Conservation (phyloP, 805 yeast genomes). For the Cyberlindnera subsufficiens region DNA sequence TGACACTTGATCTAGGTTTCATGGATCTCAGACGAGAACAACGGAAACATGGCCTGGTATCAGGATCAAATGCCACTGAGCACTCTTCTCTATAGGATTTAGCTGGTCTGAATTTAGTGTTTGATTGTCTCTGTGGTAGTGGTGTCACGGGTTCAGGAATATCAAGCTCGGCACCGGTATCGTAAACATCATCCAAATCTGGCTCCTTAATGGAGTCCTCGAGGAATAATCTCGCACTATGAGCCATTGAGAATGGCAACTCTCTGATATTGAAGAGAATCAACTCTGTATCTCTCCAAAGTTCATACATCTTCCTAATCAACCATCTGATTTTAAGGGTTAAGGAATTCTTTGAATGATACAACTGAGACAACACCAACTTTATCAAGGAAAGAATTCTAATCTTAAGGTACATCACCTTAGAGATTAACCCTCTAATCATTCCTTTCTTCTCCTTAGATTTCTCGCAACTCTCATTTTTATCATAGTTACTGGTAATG, state of each 20-base stretch:
- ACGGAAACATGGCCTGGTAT: neutral
- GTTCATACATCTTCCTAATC: conserved; percentile 1
- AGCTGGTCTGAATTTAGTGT: neutral
- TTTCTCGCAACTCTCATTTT: neutral
- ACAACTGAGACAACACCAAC: neutral
- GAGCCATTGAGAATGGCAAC: neutral
- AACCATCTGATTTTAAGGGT: neutral
- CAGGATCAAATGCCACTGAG: neutral
- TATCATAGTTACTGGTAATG: neutral
- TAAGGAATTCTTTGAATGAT: neutral
- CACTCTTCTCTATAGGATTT: neutral
- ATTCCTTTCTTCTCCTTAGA: neutral
- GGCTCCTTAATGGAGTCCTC: conserved; percentile 4
- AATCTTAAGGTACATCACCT: neutral
- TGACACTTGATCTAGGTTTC: neutral
- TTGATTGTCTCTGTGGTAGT: neutral
- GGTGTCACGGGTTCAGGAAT: too few species aligned
- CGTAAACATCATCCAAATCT: neutral
- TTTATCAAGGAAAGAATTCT: neutral
- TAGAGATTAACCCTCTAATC: neutral
- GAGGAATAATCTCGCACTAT: conserved; percentile 1
- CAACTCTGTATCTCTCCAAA: conserved; percentile 9
- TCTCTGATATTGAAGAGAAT: conserved; percentile 4
- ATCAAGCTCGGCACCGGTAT: neutral
- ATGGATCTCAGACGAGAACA: too few species aligned